These are phyloP conservation scores for Diaporthe eres DNA, from an alignment of 2,329 filamentous ascomycete genomes.

Conservation along the genomic window DNA sequence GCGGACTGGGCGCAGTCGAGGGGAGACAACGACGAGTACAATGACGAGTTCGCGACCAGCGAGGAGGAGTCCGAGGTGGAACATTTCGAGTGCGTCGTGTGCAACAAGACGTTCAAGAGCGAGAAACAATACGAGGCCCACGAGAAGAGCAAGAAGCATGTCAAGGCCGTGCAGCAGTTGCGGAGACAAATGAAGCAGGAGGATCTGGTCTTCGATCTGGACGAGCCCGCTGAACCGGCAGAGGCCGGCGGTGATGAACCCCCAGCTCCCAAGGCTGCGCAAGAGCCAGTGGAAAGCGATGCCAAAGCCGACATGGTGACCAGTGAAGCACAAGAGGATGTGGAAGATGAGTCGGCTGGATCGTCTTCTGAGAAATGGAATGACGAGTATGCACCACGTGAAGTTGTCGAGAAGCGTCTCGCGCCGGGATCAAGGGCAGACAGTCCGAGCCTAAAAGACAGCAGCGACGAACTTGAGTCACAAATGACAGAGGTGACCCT, in stretches of 20 bases:
- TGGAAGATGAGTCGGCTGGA: constrained; percentile 25
- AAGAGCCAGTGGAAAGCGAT: neutral
- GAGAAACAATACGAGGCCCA: constrained; percentile 93
- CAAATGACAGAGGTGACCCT: constrained; percentile 49
- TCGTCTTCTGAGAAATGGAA: constrained; percentile 40
- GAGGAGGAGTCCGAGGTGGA: constrained; percentile 70
- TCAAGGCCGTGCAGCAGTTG: constrained; percentile 86
- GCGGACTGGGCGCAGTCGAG: constrained; percentile 82
- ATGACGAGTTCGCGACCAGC: constrained; percentile 71
- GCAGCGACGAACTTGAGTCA: constrained; percentile 37
- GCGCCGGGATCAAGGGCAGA: constrained; percentile 3
- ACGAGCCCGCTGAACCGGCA: constrained; percentile 12
- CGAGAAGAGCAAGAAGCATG: constrained; percentile 96
- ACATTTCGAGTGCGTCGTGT: constrained; percentile 81
- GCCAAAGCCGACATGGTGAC: neutral
- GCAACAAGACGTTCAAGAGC: constrained; percentile 87
- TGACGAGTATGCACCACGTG: constrained; percentile 64
- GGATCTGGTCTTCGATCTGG: constrained; percentile 72
- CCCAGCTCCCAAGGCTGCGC: neutral
- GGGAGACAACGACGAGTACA: constrained; percentile 63
- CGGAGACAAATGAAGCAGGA: constrained; percentile 87
- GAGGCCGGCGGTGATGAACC: neutral
- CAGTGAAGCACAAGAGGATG: constrained; percentile 24
- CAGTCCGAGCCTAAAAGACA: constrained; percentile 24
- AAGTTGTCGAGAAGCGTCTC: constrained; percentile 53